Percentiles rank a stretch among this genome's conserved stretches.
phyloP scores from a whole-genome alignment of 768 basidiomycete genomes.

The Leccinum incarnatum region DNA sequence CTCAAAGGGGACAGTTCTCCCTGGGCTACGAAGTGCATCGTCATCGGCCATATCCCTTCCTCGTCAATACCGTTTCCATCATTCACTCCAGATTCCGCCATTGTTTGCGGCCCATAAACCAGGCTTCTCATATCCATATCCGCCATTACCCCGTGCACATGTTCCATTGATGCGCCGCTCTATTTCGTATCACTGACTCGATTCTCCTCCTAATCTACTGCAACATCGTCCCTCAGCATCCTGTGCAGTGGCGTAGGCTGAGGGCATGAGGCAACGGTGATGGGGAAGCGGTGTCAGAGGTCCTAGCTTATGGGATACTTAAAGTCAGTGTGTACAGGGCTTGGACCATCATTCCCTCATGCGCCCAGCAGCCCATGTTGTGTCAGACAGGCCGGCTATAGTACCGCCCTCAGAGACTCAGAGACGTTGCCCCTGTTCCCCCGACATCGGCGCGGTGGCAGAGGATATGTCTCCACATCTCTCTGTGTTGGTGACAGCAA shows the following conservation, averaged over 20 bases:
- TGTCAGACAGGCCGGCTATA: slow-evolving; percentile 50
- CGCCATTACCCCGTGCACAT: slow-evolving; percentile 41
- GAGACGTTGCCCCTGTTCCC: slow-evolving; percentile 61
- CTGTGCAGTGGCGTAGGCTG: slow-evolving; percentile 30
- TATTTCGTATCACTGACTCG: slow-evolving; percentile 39
- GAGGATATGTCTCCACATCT: slow-evolving; percentile 32
- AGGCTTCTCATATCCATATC: slow-evolving; percentile 78
- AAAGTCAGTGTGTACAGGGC: too few species aligned
- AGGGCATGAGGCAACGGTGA: not conserved
- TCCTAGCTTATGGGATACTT: not conserved
- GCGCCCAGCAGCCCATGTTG: slow-evolving; percentile 39
- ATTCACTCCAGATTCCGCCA: slow-evolving; percentile 49
- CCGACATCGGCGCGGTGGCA: slow-evolving; percentile 61
- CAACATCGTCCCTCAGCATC: slow-evolving; percentile 23
- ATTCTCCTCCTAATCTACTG: slow-evolving; percentile 17
- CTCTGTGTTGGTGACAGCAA: slow-evolving; percentile 76
- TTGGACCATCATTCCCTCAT: not conserved
- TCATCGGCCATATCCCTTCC: slow-evolving; percentile 6
- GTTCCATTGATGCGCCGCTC: slow-evolving; percentile 61
- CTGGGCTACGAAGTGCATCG: slow-evolving; percentile 52
- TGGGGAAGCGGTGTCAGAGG: not conserved
- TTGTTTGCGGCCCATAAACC: slow-evolving; percentile 66
- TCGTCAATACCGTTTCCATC: slow-evolving; percentile 5
- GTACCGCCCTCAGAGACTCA: slow-evolving; percentile 39
- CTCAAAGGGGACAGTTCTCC: slow-evolving; percentile 76